phyloP scores from a whole-genome alignment of 208 protist species.

The Willaertia magna region DNA sequence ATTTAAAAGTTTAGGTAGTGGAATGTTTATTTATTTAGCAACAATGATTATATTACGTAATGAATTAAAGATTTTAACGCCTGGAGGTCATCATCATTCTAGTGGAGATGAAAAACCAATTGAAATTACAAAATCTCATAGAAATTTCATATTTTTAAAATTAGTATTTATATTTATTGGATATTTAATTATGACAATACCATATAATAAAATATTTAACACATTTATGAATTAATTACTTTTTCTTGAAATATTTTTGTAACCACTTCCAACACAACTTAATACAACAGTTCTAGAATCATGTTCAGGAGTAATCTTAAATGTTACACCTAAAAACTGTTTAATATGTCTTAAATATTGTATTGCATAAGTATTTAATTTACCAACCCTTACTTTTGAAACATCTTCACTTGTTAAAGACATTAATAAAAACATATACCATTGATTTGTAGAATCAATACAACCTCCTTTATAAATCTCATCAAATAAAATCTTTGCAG shows the following conservation, averaged over 20 bases:
- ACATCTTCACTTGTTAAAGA: neutral
- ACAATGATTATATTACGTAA: neutral
- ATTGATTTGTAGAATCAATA: neutral
- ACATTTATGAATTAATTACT: neutral
- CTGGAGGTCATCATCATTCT: neutral
- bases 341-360: neutral
- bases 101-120: neutral
- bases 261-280: conserved; percentile 4
- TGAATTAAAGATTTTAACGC: neutral
- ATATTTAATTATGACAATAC: neutral
- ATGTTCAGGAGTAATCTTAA: conserved; percentile 1
- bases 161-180: neutral
- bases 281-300: neutral
- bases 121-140: neutral
- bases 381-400: neutral
- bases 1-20: neutral
- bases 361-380: neutral
- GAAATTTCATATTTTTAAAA: neutral
- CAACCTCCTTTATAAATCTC: conserved; percentile 1
- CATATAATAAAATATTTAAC: neutral
- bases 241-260: neutral
- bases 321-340: neutral
- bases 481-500: neutral
- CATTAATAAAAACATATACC: neutral
- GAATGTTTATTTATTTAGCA: neutral